A percentile compares a stretch with the other conserved stretches of the same genome.
Conservation (phyloP, 495 filamentous ascomycete genomes). For the Saxophila tyrrhenica region DNA sequence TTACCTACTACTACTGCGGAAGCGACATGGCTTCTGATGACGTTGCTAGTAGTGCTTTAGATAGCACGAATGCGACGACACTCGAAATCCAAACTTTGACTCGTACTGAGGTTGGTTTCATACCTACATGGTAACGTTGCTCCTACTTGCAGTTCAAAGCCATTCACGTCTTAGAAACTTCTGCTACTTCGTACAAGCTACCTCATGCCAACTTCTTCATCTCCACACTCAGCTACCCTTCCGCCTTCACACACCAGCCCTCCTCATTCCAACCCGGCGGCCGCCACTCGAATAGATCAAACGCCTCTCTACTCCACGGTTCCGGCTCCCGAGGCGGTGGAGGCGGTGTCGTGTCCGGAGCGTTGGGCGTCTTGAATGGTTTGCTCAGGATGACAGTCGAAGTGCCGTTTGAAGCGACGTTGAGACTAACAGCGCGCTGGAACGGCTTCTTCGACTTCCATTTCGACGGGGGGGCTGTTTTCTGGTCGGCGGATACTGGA, state of each 20-base stretch:
- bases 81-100: no score
- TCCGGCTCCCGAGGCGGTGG: slow-evolving; percentile 3
- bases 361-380: slow-evolving; percentile 6
- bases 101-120: no score
- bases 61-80: no score
- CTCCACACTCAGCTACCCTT: not conserved
- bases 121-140: no score
- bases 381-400: slow-evolving; percentile 7
- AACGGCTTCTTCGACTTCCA: not conserved
- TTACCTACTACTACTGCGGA: no score
- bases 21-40: no score
- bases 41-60: not conserved
- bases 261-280: slow-evolving; percentile 25
- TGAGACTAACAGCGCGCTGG: slow-evolving; percentile 12
- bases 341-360: not conserved
- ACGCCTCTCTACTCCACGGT: slow-evolving; percentile 47
- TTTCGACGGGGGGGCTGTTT: not conserved
- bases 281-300: slow-evolving; percentile 47
- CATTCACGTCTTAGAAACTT: no score
- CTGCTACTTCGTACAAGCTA: no score
- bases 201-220: no score
- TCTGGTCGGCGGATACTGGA: not conserved
- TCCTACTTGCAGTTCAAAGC: no score
- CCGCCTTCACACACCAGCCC: slow-evolving; percentile 10
- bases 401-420: slow-evolving; percentile 2